phyloP scores from a whole-genome alignment of 2,329 filamentous ascomycete genomes.

The Moelleriella libera region DNA sequence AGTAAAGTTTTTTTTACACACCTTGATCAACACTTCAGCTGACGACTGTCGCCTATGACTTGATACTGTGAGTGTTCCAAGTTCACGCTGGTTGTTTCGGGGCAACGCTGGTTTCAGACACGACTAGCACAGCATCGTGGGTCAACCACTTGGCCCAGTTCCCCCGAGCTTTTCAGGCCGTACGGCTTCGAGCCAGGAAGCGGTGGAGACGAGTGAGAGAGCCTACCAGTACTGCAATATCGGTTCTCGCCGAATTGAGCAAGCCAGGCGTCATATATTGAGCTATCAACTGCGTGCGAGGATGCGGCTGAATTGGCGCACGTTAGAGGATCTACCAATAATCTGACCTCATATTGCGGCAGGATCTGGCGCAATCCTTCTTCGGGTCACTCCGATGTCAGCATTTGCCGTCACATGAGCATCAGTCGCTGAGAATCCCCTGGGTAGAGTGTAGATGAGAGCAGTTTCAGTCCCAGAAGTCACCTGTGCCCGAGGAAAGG shows the following conservation, averaged over 20 bases:
- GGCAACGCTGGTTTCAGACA: neutral
- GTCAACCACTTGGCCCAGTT: neutral
- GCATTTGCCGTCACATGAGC: too few relatives aligned
- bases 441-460: too few relatives aligned
- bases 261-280: neutral
- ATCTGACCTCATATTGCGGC: neutral
- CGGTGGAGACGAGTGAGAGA: neutral
- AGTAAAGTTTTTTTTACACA: too few relatives aligned
- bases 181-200: neutral
- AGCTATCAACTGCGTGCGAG: neutral
- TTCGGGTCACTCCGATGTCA: neutral
- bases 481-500: too few relatives aligned
- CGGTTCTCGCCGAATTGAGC: neutral
- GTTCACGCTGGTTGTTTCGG: neutral
- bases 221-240: neutral
- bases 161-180: neutral
- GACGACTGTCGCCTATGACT: too few relatives aligned
- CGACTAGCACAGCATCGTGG: neutral
- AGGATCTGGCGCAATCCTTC: neutral
- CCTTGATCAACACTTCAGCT: too few relatives aligned
- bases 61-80: neutral
- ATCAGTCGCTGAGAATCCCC: too few relatives aligned
- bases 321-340: neutral
- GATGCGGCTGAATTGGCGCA: neutral
- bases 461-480: too few relatives aligned